Evolutionary conservation across 139 green algal genomes (phyloP).

Genomic region (Tetradesmus lagerheimii): DNA sequence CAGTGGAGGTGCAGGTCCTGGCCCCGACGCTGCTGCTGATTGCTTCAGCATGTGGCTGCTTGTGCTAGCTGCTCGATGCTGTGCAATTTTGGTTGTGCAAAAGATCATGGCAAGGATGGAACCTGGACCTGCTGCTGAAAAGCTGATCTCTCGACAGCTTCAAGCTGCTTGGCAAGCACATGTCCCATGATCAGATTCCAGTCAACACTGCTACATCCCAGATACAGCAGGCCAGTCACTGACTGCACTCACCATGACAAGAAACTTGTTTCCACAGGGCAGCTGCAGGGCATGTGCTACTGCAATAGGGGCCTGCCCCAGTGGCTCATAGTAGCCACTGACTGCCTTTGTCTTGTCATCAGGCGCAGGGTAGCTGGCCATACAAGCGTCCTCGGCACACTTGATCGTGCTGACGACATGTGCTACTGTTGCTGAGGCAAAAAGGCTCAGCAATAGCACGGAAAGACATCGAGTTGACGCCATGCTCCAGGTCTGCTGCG

Average conservation of each 20-base stretch:
- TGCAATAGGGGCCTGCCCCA: constrained; percentile 26
- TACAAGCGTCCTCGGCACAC: neutral
- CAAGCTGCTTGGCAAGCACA: too few relatives aligned
- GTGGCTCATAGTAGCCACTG: constrained; percentile 1
- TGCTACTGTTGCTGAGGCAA: neutral
- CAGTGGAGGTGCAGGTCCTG: too few relatives aligned
- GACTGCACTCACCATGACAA: constrained; percentile 10
- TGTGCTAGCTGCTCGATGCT: too few relatives aligned
- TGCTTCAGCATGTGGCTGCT: too few relatives aligned
- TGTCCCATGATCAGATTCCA: neutral
- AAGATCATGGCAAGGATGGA: too few relatives aligned
- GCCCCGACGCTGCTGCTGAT: too few relatives aligned
- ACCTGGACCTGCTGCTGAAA: too few relatives aligned
- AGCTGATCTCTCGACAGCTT: too few relatives aligned
- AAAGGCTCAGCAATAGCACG: neutral
- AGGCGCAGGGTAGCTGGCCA: neutral
- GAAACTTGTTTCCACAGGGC: constrained; percentile 21
- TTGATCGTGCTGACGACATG: neutral
- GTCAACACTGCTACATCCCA: neutral
- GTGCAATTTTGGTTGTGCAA: too few relatives aligned
- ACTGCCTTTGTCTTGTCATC: neutral
- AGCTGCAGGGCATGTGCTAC: constrained; percentile 33
- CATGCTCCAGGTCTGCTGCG: neutral
- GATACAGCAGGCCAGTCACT: neutral
- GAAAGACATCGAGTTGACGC: neutral